These are phyloP conservation scores for Russula emetica DNA, from an alignment of 768 basidiomycete species.

Conservation along the genomic window DNA sequence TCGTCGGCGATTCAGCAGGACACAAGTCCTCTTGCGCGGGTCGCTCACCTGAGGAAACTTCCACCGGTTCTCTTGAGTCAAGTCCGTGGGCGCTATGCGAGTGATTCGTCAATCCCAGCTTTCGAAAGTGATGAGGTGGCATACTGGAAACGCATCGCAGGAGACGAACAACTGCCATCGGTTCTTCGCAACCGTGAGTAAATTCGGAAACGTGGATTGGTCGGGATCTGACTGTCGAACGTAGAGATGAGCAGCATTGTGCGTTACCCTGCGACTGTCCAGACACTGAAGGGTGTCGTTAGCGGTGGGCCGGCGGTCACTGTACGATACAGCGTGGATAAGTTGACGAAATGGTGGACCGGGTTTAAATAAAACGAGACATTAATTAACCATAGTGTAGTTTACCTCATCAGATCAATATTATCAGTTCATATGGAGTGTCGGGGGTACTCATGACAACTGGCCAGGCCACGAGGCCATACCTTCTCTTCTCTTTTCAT, in stretches of 20 bases:
- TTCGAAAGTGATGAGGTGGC: conserved; percentile 65
- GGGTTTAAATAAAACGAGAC: background rate
- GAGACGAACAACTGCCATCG: conserved; percentile 51
- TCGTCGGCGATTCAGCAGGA: conserved; percentile 68
- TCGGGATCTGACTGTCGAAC: conserved; percentile 3
- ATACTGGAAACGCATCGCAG: conserved; percentile 71
- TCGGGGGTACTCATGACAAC: conserved; percentile 2
- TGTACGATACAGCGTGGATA: conserved; percentile 64
- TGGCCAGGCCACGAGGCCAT: background rate
- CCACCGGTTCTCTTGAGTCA: conserved; percentile 60
- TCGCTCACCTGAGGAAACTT: conserved; percentile 72
- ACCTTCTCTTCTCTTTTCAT: conserved; percentile 1
- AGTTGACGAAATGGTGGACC: conserved; percentile 82
- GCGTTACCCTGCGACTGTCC: conserved; percentile 75
- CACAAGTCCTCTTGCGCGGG: conserved; percentile 56
- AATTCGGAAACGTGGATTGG: background rate
- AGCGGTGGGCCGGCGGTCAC: conserved; percentile 81
- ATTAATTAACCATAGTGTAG: background rate
- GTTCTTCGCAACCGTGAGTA: conserved; percentile 51
- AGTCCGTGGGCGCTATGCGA: conserved; percentile 50
- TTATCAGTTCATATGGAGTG: conserved; percentile 13
- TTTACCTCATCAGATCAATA: background rate
- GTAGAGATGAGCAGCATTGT: conserved; percentile 77
- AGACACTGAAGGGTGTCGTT: conserved; percentile 80
- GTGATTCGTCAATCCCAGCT: conserved; percentile 34